Conservation (phyloP, 1,284 basidiomycete species). For the Austropuccinia psidii region DNA sequence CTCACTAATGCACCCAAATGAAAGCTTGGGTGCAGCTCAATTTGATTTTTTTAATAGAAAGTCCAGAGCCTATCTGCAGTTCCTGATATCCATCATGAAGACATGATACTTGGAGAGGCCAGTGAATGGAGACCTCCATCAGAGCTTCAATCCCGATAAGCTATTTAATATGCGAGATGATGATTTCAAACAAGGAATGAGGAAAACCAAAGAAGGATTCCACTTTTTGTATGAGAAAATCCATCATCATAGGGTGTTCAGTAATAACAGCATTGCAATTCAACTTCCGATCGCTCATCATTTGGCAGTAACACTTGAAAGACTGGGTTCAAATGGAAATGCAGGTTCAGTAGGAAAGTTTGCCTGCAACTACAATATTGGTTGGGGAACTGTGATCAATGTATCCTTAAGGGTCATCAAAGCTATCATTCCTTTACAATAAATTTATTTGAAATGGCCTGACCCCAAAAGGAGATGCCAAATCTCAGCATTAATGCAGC, state of each 20-base stretch:
- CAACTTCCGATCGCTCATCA: background rate
- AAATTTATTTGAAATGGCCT: background rate
- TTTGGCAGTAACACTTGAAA: background rate
- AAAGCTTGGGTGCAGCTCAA: too few relatives aligned
- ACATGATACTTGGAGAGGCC: too few relatives aligned
- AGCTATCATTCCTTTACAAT: background rate
- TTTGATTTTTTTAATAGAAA: too few relatives aligned
- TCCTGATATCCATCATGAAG: too few relatives aligned
- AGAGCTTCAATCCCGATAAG: background rate
- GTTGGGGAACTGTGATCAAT: conserved; percentile 1
- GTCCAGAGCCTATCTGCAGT: too few relatives aligned
- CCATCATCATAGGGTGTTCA: background rate
- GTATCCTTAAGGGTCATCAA: background rate
- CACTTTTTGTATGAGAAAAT: background rate
- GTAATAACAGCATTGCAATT: too few relatives aligned
- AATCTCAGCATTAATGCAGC: background rate
- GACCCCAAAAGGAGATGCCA: background rate
- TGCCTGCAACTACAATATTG: background rate
- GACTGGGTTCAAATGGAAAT: conserved; percentile 21
- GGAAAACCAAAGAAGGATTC: background rate
- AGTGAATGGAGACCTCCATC: too few relatives aligned
- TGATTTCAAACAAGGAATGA: background rate
- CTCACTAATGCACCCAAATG: too few relatives aligned
- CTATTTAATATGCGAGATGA: background rate
- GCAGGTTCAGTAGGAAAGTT: background rate